phyloP scores from a whole-genome alignment of 2,329 filamentous ascomycete species.

The Scedosporium boydii region DNA sequence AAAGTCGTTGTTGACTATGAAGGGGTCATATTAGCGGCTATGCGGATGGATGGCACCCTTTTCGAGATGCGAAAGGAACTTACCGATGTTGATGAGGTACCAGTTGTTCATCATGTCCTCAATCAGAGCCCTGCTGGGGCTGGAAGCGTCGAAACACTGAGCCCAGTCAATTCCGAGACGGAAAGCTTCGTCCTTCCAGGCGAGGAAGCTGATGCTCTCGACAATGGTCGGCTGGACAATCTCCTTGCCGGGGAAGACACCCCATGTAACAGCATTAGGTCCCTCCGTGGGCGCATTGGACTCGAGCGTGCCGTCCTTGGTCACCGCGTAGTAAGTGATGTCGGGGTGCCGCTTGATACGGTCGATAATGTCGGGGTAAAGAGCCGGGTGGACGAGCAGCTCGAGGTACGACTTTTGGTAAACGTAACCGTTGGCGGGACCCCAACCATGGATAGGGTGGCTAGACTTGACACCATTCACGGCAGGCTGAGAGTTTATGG shows the following conservation, averaged over 20 bases:
- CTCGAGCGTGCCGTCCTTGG: conserved; percentile 68
- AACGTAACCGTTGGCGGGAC: conserved; percentile 87
- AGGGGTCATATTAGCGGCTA: conserved; percentile 2
- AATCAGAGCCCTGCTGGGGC: conserved; percentile 70
- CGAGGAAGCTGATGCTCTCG: conserved; percentile 92
- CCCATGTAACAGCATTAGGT: conserved; percentile 98
- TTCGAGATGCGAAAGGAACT: conserved; percentile 20
- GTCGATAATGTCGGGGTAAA: conserved; percentile 67
- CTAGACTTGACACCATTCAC: conserved; percentile 85
- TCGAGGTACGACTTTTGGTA: conserved; percentile 98
- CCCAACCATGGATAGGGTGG: conserved; percentile 85
- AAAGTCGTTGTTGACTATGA: conserved; percentile 94
- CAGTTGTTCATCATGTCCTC: conserved; percentile 79
- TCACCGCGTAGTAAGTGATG: conserved; percentile 90
- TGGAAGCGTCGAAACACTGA: conserved; percentile 71
- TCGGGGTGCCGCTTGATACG: conserved; percentile 71
- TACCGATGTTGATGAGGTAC: conserved; percentile 93
- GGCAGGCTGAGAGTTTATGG: conserved; percentile 95
- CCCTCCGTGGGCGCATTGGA: conserved; percentile 80
- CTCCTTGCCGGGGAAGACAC: conserved; percentile 96
- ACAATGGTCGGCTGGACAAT: conserved; percentile 99
- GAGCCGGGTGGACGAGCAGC: conserved; percentile 70
- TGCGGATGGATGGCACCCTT: not conserved
- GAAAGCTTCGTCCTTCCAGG: conserved; percentile 98
- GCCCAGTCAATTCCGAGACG: conserved; percentile 89